A percentile compares a stretch with the other conserved stretches of the same genome.
phyloP scores from a whole-genome alignment of 257 asterid genomes.

The Agastache rugosa region DNA sequence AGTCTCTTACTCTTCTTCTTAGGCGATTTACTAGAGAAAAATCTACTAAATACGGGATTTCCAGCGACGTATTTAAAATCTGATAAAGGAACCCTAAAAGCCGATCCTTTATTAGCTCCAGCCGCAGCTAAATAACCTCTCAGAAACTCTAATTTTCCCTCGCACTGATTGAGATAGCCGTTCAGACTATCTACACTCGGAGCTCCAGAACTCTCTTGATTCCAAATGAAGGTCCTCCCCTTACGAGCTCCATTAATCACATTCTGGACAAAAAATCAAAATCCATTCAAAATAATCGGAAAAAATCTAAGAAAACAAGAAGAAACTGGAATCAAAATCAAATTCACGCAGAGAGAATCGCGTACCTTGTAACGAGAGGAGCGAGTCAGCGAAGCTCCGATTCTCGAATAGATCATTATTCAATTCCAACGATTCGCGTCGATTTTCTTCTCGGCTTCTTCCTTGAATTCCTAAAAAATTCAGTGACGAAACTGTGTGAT shows the following conservation, averaged over 20 bases:
- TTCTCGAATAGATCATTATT: conserved; percentile 62
- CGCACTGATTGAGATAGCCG: conserved; percentile 38
- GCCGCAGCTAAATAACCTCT: conserved; percentile 67
- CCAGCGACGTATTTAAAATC: conserved; percentile 51
- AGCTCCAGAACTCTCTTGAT: conserved; percentile 43
- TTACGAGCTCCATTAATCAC: conserved; percentile 52
- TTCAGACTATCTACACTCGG: conserved; percentile 36
- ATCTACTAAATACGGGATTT: conserved; percentile 51
- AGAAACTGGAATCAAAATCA: background rate
- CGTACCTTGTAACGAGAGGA: conserved; percentile 66
- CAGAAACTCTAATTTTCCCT: conserved; percentile 59
- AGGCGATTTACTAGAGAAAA: conserved; percentile 67
- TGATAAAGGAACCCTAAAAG: conserved; percentile 43
- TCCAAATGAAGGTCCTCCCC: conserved; percentile 45
- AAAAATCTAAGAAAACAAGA: background rate
- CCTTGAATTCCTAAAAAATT: background rate
- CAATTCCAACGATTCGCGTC: background rate
- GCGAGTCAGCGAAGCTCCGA: conserved; percentile 58
- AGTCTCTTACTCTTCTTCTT: conserved; percentile 70
- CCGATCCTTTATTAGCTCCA: conserved; percentile 46
- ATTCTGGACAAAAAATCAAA: conserved; percentile 52
- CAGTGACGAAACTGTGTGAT: background rate
- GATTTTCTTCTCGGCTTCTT: background rate
- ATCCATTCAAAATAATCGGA: background rate
- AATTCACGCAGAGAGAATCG: background rate